Conservation (phyloP, 2,329 filamentous ascomycete species). For the Thelonectria rubi region DNA sequence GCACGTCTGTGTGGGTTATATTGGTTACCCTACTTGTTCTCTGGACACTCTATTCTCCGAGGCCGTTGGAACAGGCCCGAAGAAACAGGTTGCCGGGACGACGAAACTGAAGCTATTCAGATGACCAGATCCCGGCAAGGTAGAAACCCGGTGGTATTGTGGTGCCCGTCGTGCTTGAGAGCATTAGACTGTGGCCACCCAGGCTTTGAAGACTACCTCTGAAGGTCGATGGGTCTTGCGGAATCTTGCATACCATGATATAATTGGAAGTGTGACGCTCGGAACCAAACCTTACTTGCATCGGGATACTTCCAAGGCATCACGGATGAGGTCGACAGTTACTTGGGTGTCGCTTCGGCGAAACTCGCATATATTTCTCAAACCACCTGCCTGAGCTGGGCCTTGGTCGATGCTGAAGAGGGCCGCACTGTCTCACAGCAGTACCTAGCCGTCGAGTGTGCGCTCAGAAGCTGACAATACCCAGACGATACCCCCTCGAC, state of each 20-base stretch:
- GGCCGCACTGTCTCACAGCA: neutral
- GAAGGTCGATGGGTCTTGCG: constrained; percentile 20
- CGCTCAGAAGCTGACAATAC: neutral
- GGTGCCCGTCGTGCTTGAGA: too few relatives aligned
- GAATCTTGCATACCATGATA: constrained; percentile 20
- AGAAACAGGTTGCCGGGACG: too few relatives aligned
- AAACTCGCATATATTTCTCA: constrained; percentile 1
- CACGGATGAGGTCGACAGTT: constrained; percentile 7
- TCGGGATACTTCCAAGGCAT: constrained; percentile 5
- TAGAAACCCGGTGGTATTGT: too few relatives aligned
- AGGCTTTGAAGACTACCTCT: constrained; percentile 3
- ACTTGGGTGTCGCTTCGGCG: constrained; percentile 8
- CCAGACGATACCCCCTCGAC: neutral
- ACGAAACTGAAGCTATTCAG: too few relatives aligned
- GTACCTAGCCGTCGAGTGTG: neutral
- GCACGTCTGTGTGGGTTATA: too few relatives aligned
- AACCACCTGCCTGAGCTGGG: neutral
- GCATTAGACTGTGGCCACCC: too few relatives aligned
- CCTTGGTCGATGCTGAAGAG: neutral
- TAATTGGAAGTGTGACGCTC: constrained; percentile 17
- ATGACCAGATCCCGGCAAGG: too few relatives aligned
- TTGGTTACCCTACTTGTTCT: too few relatives aligned
- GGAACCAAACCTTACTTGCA: constrained; percentile 4
- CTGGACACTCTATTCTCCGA: too few relatives aligned
- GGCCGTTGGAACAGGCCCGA: too few relatives aligned